These are phyloP conservation scores for Ceratocystis ficicola DNA, from an alignment of 2,329 filamentous ascomycete genomes.

Conservation along the genomic window DNA sequence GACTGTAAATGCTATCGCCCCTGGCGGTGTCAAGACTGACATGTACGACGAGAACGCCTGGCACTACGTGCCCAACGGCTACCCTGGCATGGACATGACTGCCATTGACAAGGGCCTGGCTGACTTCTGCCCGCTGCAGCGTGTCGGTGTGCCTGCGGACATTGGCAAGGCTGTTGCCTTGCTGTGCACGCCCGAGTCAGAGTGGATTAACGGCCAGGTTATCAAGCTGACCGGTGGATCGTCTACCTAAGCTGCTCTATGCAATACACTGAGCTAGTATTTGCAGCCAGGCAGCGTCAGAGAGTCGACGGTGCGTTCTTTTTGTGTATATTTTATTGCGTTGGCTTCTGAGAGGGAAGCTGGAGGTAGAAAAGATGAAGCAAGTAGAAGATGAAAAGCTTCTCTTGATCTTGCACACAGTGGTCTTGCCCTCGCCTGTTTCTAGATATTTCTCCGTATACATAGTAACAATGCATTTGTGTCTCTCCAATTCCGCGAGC, in stretches of 20 bases:
- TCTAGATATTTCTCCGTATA: conserved; percentile 12
- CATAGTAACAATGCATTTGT: neutral
- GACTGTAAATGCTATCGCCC: conserved; percentile 61
- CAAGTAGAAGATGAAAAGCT: neutral
- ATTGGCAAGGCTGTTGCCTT: conserved; percentile 47
- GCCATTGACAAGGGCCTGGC: conserved; percentile 45
- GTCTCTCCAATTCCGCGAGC: neutral
- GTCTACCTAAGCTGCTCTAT: conserved; percentile 25
- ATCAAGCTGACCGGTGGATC: conserved; percentile 32
- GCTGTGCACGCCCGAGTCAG: conserved; percentile 45
- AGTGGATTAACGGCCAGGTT: conserved; percentile 49
- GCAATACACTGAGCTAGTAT: neutral
- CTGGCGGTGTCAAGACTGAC: conserved; percentile 61
- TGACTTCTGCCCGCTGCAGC: conserved; percentile 46
- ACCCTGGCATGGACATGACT: conserved; percentile 39
- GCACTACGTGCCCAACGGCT: conserved; percentile 49
- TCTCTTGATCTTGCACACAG: neutral
- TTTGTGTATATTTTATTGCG: neutral
- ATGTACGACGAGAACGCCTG: conserved; percentile 63
- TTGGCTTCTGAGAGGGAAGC: neutral
- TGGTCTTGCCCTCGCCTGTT: neutral
- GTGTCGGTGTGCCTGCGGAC: conserved; percentile 46
- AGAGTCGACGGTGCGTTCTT: neutral
- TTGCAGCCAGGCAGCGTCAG: neutral
- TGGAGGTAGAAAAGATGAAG: neutral